These are phyloP conservation scores for Cordia subcordata DNA, from an alignment of 257 asterid genomes.

Conservation along the genomic window DNA sequence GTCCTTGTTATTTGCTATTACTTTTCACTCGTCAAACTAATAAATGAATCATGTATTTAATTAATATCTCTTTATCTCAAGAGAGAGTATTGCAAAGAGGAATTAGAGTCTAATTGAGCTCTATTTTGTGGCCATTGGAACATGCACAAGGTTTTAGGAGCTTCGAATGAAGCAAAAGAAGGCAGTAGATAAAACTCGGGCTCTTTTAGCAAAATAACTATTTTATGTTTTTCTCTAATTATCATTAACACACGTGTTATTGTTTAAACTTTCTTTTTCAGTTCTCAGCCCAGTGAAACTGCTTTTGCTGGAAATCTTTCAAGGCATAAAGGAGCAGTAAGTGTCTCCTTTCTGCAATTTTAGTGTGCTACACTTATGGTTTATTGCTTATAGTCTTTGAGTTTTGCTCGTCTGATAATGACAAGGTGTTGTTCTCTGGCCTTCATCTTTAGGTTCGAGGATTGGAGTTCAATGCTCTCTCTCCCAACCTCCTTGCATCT, in stretches of 20 bases:
- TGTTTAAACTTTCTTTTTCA: conserved; percentile 23
- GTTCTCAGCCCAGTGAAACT: conserved; percentile 51
- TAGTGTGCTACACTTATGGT: not conserved
- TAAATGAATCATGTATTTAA: too few species aligned
- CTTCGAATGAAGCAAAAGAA: too few species aligned
- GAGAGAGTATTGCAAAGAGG: too few species aligned
- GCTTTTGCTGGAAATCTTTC: conserved; percentile 64
- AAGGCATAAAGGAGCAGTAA: conserved; percentile 87
- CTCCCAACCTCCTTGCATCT: conserved; percentile 86
- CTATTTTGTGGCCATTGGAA: too few species aligned
- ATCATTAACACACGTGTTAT: not conserved
- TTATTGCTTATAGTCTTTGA: not conserved
- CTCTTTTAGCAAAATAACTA: not conserved
- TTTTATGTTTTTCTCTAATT: too few species aligned
- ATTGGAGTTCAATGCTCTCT: conserved; percentile 66
- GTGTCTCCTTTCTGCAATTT: conserved; percentile 17
- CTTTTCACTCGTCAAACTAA: too few species aligned
- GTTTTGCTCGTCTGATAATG: not conserved
- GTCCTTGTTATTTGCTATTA: too few species aligned
- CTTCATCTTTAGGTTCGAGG: conserved; percentile 72
- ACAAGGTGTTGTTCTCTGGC: conserved; percentile 8
- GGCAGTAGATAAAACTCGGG: not conserved
- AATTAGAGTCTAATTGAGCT: too few species aligned
- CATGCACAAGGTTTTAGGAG: too few species aligned
- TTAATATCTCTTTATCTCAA: too few species aligned